Percentiles rank a stretch among this genome's conserved stretches.
These are phyloP conservation scores for Pichia rugopelliculosa DNA, from an alignment of 805 yeast genomes.

Conservation along the genomic window DNA sequence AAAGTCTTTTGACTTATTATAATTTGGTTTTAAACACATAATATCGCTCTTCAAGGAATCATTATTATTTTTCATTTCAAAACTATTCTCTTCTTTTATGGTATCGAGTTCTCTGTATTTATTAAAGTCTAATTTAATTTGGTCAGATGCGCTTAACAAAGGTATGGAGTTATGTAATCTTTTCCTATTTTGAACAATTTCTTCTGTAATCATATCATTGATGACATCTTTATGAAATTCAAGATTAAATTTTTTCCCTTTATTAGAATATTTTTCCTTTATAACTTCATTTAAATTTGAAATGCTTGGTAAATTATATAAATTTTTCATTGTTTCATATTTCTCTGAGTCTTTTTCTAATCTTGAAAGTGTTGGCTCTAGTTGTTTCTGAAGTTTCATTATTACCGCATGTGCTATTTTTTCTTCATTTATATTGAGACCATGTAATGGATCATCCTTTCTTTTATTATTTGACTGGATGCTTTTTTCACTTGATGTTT, in stretches of 20 bases:
- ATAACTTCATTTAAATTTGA: conserved; percentile 16
- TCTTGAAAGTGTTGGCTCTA: conserved; percentile 18
- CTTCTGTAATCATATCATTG: conserved; percentile 4
- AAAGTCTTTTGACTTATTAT: conserved; percentile 1
- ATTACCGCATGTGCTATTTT: conserved; percentile 9
- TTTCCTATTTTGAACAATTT: background rate
- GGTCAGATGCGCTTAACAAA: conserved; percentile 7
- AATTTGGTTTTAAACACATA: background rate
- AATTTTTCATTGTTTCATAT: conserved; percentile 18
- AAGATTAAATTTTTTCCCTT: conserved; percentile 6
- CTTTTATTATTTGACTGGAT: too few relatives aligned
- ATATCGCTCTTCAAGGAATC: background rate
- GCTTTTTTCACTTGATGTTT: background rate
- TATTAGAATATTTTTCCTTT: conserved; percentile 1
- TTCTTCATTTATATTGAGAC: background rate
- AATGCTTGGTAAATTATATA: conserved; percentile 25
- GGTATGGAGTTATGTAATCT: background rate
- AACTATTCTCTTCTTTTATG: conserved; percentile 9
- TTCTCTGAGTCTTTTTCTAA: conserved; percentile 17
- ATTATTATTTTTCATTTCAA: background rate
- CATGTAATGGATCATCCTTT: background rate
- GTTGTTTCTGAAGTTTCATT: conserved; percentile 15
- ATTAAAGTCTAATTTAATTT: conserved; percentile 11
- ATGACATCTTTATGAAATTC: conserved; percentile 11
- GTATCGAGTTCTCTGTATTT: conserved; percentile 9